A percentile compares a stretch with the other conserved stretches of the same genome.
phyloP scores from a whole-genome alignment of 2,329 filamentous ascomycete species.

The Orbilia oligospora region DNA sequence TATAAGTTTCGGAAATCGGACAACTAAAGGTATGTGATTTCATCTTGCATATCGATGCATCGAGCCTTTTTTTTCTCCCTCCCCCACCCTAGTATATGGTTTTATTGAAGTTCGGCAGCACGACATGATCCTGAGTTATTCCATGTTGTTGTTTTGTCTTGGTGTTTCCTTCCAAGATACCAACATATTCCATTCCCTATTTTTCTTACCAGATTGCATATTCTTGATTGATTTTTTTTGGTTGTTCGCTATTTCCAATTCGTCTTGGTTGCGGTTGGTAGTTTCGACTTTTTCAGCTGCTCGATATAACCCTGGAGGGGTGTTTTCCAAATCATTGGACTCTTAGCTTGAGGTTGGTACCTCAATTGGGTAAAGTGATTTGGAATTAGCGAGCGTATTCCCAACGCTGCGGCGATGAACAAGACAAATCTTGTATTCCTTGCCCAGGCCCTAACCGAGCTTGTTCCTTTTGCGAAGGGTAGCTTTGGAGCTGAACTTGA shows the following conservation, averaged over 20 bases:
- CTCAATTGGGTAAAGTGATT: slow-evolving; percentile 59
- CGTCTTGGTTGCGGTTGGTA: slow-evolving; percentile 9
- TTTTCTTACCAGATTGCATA: slow-evolving; percentile 10
- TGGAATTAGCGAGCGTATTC: slow-evolving; percentile 54
- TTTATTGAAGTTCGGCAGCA: slow-evolving; percentile 35
- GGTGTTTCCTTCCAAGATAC: slow-evolving; percentile 11
- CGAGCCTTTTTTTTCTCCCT: background rate
- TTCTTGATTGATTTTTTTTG: slow-evolving; percentile 2
- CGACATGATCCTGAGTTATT: slow-evolving; percentile 21
- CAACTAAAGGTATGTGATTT: slow-evolving; percentile 61
- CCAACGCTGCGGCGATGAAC: slow-evolving; percentile 38
- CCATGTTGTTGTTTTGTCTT: background rate
- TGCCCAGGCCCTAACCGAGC: slow-evolving; percentile 51
- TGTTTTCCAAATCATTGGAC: slow-evolving; percentile 60
- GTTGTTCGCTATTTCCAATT: slow-evolving; percentile 14
- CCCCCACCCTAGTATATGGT: background rate
- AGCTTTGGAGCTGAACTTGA: slow-evolving; percentile 49
- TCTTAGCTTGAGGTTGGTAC: slow-evolving; percentile 45
- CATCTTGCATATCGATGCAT: slow-evolving; percentile 48
- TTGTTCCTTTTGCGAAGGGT: slow-evolving; percentile 12
- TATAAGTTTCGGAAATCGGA: slow-evolving; percentile 59
- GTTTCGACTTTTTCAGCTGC: slow-evolving; percentile 41
- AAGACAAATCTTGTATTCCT: slow-evolving; percentile 49
- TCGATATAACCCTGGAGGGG: slow-evolving; percentile 43
- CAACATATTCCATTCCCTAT: background rate